phyloP scores from a whole-genome alignment of 2,329 filamentous ascomycete species.

The Metarhizium robertsii region DNA sequence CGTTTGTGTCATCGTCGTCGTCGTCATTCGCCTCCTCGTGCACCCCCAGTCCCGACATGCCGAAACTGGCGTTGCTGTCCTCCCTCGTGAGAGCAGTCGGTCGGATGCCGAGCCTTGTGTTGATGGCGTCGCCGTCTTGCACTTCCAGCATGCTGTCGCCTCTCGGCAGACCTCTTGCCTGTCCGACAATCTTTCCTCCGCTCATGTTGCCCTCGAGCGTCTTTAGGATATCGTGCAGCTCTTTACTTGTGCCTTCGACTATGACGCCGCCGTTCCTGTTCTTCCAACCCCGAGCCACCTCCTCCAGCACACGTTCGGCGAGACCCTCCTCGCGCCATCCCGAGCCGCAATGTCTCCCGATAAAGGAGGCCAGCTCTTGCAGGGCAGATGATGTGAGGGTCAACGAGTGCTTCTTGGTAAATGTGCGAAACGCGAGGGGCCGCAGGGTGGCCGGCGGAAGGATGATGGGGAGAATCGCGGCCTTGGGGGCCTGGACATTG shows the following conservation, averaged over 20 bases:
- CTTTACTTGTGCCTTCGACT: constrained; percentile 69
- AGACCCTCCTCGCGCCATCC: constrained; percentile 94
- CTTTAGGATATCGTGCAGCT: constrained; percentile 75
- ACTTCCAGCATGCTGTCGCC: constrained; percentile 55
- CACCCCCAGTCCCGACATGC: constrained; percentile 42
- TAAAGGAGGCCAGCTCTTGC: constrained; percentile 75
- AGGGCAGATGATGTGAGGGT: constrained; percentile 84
- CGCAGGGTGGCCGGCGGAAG: constrained; percentile 80
- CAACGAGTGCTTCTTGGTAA: constrained; percentile 95
- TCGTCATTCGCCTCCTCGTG: constrained; percentile 43
- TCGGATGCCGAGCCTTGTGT: constrained; percentile 47
- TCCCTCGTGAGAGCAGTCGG: constrained; percentile 38
- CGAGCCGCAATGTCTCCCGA: constrained; percentile 88
- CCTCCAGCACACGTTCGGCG: constrained; percentile 85
- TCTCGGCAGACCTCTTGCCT: constrained; percentile 39
- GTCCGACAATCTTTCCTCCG: constrained; percentile 60
- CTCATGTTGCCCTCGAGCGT: constrained; percentile 80
- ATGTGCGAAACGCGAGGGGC: constrained; percentile 86
- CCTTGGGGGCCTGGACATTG: constrained; percentile 40
- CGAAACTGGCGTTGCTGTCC: constrained; percentile 58
- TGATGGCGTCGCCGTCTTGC: constrained; percentile 40
- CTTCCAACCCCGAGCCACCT: constrained; percentile 88
- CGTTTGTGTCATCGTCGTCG: constrained; percentile 45
- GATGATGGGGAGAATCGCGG: constrained; percentile 75
- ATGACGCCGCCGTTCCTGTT: constrained; percentile 81